Conservation (phyloP, 257 asterid genomes). For the Striga asiatica region DNA sequence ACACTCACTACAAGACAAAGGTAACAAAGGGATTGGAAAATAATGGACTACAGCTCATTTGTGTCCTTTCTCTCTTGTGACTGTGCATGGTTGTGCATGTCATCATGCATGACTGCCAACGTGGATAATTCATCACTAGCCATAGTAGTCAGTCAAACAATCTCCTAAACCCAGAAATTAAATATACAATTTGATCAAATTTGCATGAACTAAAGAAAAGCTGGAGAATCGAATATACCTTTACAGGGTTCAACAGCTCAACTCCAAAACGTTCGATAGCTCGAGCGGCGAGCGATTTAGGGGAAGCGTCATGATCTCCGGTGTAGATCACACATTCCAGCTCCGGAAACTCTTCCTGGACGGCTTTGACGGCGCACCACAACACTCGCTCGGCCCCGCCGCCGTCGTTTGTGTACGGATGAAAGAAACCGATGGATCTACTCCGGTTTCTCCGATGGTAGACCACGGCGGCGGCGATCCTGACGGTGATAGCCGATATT, state of each 20-base stretch:
- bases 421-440: constrained; percentile 65
- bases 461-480: constrained; percentile 15
- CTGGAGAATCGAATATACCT: constrained; percentile 29
- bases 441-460: constrained; percentile 33
- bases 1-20: too few species aligned
- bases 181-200: not conserved
- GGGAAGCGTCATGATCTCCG: constrained; percentile 82
- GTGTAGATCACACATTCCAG: constrained; percentile 74
- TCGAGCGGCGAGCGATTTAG: constrained; percentile 54
- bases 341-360: constrained; percentile 71
- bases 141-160: not conserved
- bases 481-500: constrained; percentile 15
- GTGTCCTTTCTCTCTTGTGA: too few species aligned
- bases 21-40: too few species aligned
- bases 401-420: constrained; percentile 91
- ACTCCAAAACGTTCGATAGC: constrained; percentile 86
- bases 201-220: not conserved
- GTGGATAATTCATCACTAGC: not conserved
- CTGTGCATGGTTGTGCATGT: too few species aligned
- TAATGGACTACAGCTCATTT: too few species aligned
- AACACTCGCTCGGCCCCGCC: constrained; percentile 99
- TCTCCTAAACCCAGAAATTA: not conserved
- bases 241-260: constrained; percentile 40
- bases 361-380: constrained; percentile 93
- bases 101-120: too few species aligned